These are phyloP conservation scores for Apiotrichum sp. DNA, from an alignment of 1,284 basidiomycete genomes.

Conservation along the genomic window DNA sequence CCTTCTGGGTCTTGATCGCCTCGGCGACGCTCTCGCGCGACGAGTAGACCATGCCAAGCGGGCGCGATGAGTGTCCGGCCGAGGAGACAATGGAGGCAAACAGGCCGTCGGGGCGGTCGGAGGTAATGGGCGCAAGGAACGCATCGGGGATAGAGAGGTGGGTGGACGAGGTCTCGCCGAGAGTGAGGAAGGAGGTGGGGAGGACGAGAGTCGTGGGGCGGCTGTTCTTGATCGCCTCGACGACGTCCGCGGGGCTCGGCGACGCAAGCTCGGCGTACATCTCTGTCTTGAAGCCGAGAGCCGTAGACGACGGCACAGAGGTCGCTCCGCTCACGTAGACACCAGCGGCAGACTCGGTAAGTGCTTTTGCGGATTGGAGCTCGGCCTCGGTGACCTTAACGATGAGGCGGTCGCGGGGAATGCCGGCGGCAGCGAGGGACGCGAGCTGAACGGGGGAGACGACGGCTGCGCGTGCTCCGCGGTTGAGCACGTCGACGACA, in stretches of 20 bases:
- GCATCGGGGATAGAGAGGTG: conserved; percentile 74
- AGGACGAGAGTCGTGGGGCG: conserved; percentile 68
- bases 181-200: conserved; percentile 64
- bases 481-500: conserved; percentile 63
- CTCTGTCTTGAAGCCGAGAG: conserved; percentile 65
- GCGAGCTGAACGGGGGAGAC: conserved; percentile 61
- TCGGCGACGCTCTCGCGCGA: conserved; percentile 79
- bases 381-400: conserved; percentile 67
- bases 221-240: conserved; percentile 57
- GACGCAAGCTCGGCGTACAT: conserved; percentile 56
- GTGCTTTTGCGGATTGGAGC: conserved; percentile 59
- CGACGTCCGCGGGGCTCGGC: conserved; percentile 45
- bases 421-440: conserved; percentile 47
- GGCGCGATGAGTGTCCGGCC: conserved; percentile 61
- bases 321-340: conserved; percentile 28
- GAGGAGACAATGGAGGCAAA: conserved; percentile 83
- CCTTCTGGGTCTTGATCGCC: conserved; percentile 80
- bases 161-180: conserved; percentile 52
- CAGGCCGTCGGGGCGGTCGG: conserved; percentile 86
- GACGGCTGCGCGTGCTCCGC: conserved; percentile 70
- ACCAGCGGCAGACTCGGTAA: conserved; percentile 40
- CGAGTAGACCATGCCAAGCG: conserved; percentile 96
- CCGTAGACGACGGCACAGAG: conserved; percentile 56
- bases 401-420: conserved; percentile 68
- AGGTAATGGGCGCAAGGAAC: conserved; percentile 72